Base-by-base conservation (phyloP, 23 red algal species). In the Gracilaria caudata region DNA sequence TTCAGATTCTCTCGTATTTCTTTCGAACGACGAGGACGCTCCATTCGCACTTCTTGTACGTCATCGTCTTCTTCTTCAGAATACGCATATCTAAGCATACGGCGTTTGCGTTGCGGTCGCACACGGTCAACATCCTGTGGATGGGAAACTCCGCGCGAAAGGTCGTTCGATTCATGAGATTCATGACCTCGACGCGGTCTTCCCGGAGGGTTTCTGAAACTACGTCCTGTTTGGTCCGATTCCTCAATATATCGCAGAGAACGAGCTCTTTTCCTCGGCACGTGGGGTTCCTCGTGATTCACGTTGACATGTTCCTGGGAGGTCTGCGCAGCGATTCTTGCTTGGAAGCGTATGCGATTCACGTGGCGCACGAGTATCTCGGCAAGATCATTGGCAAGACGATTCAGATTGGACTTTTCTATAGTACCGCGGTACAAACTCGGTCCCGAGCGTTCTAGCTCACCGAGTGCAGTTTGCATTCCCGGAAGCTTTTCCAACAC, bases 351-450 rank as follows among this genome's bases (percentile, higher is more conserved):
- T 29, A 75, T 38, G 37, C 43, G 70, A 29, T 75, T 75, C 7
- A 75, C 70, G 26, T 75, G 70, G 39, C 39, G 37, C 16, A 75
- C 39, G 39, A 75, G 70, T 8, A 75, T 75, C 21, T 49, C 43
- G 43, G 70, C 49, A 34, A 75, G 37, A n/a, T 75, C 70, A 47
- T 75, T 43, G 19, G 70, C 70, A 26, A 75, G 37, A 26, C 70
- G 70, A 19, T 45, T 49, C 6, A 75, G 37, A 20, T 75, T 75
- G 40, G 37, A 14, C 23, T 20, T 23, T 24, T 43, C 39, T 75
- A 75, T 75, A 34, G 70, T 75, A 16, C 70, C 70, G 13, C 70
- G 70, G 19, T 46, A 75, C 39, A 75, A 34, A 26, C 70, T 75
- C 8, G 70, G 70, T 24, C 70, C 40, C 8, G 43, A 49, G 40